Evolutionary conservation across 1,284 basidiomycete species (phyloP), one percentile per base, ranked within the genome.

Genomic region (Irpex rosettiformis): DNA sequence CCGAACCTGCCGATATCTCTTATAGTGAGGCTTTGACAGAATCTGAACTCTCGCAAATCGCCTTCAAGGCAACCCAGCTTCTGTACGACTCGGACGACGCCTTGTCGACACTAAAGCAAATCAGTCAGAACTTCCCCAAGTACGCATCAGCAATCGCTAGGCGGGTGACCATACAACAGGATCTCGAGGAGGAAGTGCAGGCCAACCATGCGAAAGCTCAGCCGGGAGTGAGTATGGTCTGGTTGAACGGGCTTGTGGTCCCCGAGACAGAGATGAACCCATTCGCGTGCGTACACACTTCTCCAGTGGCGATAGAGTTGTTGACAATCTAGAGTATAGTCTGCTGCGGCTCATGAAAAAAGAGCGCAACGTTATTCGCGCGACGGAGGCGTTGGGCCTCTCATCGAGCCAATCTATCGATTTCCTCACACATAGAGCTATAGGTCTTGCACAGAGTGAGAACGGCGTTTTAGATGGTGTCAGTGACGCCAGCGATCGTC

Each of bases 61-160:
- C 89, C 13, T 65, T 85, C 2, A 84, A 93, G 69, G 84, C 91
- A 0, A 77, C 86, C 3, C 87, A 93, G 57, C 81, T 95, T 45
- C 81, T 96, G 58, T 77, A 81, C 45, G 76, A 79, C 57, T 86
- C 88, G 4, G 60, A 73, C 0, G 72, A 82, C 3, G 86, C 88
- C 0, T 75, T 96, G 1, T 62, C 70, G 1, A 81, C 88, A 0
- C 79, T 96, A 33, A 82, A 79, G 45, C 78, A 84, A n/a, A 79
- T 97, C 28, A 81, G 90, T 0, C 90, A 95, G 69, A 88, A 94
- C 72, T 94, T 97, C 73, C 95, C 95, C 0, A 89, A 85, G 70
- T 94, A 95, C 68, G 86, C 88, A 0, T 79, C 86, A 1, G 76
- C 85, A 5, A 75, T 96, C 45, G 80, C 89, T 1, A 81, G 90